These are phyloP conservation scores for Ceratobasidium sp. DNA, from an alignment of 1,284 basidiomycete species.

Conservation along the genomic window DNA sequence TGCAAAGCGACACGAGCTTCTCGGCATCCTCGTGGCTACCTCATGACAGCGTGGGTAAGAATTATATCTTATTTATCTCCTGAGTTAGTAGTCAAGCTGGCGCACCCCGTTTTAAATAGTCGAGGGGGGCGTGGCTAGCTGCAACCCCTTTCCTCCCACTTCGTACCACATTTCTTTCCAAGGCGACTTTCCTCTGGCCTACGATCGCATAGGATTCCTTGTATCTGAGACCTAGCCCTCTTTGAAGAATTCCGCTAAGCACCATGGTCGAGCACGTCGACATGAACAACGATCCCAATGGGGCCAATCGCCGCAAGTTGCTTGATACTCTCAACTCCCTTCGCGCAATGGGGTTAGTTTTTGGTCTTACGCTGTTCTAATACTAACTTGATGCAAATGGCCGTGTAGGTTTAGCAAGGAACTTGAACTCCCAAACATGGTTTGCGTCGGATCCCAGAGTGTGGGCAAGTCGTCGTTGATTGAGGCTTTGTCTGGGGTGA, in stretches of 20 bases:
- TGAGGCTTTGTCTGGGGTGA: conserved; percentile 52
- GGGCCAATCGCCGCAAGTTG: conserved; percentile 12
- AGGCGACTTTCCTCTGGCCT: neutral
- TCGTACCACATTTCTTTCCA: neutral
- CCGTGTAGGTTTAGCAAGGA: conserved; percentile 56
- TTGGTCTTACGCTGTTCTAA: neutral
- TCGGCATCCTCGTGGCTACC: neutral
- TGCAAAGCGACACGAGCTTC: neutral
- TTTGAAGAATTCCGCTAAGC: no score
- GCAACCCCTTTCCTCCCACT: neutral
- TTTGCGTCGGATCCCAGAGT: conserved; percentile 70
- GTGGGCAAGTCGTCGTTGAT: conserved; percentile 71
- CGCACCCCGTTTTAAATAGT: neutral
- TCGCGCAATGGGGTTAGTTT: conserved; percentile 23
- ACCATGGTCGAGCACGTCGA: conserved; percentile 5
- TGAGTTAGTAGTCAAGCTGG: neutral
- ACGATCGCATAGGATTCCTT: no score
- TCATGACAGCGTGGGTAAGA: neutral
- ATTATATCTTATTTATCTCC: neutral
- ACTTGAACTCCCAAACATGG: conserved; percentile 66
- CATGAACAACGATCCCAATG: conserved; percentile 26
- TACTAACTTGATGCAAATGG: neutral
- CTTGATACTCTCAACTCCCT: conserved; percentile 18
- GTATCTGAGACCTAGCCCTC: neutral
- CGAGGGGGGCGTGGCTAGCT: neutral